These are phyloP conservation scores for Pseudozyma tsukubaensis DNA, from an alignment of 1,284 basidiomycete genomes.

Conservation along the genomic window DNA sequence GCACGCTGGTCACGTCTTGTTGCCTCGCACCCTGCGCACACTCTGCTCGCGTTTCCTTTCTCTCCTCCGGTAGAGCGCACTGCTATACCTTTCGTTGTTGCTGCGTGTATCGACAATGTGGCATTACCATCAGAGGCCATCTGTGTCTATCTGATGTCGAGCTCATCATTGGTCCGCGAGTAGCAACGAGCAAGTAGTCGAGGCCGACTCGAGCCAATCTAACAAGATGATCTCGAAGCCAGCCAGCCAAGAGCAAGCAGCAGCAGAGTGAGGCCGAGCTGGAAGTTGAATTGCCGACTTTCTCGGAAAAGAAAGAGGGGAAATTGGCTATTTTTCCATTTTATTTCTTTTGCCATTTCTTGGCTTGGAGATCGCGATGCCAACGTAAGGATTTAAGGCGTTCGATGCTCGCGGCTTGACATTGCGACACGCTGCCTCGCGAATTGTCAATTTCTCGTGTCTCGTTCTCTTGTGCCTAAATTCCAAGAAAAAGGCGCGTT, in stretches of 20 bases:
- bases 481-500: not conserved
- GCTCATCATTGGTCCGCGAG: no score
- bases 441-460: constrained; percentile 10
- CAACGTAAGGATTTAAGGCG: not conserved
- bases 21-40: no score
- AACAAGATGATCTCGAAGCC: no score
- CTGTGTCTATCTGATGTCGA: no score
- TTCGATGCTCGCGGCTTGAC: constrained; percentile 41
- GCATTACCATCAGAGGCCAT: no score
- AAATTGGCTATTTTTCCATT: constrained; percentile 7
- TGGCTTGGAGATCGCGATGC: constrained; percentile 25
- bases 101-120: no score
- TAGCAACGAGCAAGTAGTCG: no score
- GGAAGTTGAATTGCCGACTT: constrained; percentile 11
- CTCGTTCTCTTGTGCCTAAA: constrained; percentile 3
- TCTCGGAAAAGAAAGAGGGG: not conserved
- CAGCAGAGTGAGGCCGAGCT: not conserved
- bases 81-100: no score
- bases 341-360: not conserved
- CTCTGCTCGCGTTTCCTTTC: no score
- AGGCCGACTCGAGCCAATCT: no score
- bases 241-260: not conserved
- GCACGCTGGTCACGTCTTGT: no score
- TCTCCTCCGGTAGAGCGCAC: no score
- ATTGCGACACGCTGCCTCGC: constrained; percentile 27